A percentile compares a stretch with the other conserved stretches of the same genome.
These are phyloP conservation scores for Agaricus blazei DNA, from an alignment of 768 basidiomycete genomes.

Conservation along the genomic window DNA sequence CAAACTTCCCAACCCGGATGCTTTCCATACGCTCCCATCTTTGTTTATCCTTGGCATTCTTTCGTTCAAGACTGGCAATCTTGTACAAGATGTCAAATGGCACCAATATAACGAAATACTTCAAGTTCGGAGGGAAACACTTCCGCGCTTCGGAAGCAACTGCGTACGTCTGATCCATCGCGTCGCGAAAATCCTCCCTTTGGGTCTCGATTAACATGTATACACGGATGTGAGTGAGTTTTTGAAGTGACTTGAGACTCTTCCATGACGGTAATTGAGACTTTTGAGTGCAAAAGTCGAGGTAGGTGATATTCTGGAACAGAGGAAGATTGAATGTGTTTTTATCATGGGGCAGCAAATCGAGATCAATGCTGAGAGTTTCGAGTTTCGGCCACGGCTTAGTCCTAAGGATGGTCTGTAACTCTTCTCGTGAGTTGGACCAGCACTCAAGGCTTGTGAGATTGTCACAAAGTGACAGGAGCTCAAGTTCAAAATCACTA, in stretches of 20 bases:
- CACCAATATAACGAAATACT: not conserved
- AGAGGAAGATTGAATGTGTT: conserved; percentile 7
- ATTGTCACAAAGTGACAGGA: conserved; percentile 1
- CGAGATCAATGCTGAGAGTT: not conserved
- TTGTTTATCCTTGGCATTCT: not conserved
- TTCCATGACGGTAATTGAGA: conserved; percentile 3
- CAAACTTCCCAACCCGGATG: not conserved
- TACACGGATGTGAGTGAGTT: conserved; percentile 1
- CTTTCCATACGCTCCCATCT: not conserved
- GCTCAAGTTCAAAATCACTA: conserved; percentile 3
- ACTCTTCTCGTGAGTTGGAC: not conserved
- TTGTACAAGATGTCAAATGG: not conserved
- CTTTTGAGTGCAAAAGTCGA: not conserved
- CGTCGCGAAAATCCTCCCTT: not conserved
- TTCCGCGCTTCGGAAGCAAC: not conserved
- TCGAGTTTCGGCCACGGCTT: conserved; percentile 1
- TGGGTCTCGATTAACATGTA: not conserved
- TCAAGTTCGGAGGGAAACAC: not conserved
- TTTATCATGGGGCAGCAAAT: conserved; percentile 2
- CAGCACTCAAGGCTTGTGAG: conserved; percentile 3
- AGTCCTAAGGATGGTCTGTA: not conserved
- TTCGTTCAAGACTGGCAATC: not conserved
- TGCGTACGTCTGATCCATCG: not conserved
- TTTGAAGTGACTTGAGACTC: not conserved
- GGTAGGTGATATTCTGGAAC: conserved; percentile 3